Evolutionary conservation across 2,329 filamentous ascomycete species (phyloP), one percentile per base, ranked within the genome.

Genomic region (Corniculantispora saksenae): DNA sequence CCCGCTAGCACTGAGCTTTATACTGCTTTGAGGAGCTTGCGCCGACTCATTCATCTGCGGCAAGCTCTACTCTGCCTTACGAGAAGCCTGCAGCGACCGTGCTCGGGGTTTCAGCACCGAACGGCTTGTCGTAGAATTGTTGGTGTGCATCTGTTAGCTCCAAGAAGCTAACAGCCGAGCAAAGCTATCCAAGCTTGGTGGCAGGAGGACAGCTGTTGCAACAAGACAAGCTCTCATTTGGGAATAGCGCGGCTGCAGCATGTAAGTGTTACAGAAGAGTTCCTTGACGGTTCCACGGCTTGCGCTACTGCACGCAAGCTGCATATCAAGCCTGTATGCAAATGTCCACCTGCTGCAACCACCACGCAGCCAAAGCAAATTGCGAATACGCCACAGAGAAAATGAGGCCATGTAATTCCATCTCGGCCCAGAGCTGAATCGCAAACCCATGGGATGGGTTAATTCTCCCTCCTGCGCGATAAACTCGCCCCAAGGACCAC

Each of bases 231-330:
- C 38, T 38, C 40, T 55, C 9, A 15, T 38, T 56, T 38, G 50
- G 50, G 38, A 63, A 48, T 63, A 56, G 51, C 40, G 60, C 51
- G 27, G 50, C 51, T 62, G 60, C 35, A 54, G 19, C 38, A 55
- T 55, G 50, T 15, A 47, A 63, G 51, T 63, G 50, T 47, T n/a
- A n/a, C 21, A 19, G 59, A 47, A 47, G 3, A 9, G 38, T 56
- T 38, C 51, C 51, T 53, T 61, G 4, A 3, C 21, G 23, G 59
- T 60, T 40, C 50, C 48, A 35, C 13, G 27, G 50, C 48, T 54
- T 53, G 40, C 60, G 38, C 50, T 54, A 62, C 50, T 40, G n/a
- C 27, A 23, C 40, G 19, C 45, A n/a, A n/a, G 19, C 25, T 60
- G 32, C 45, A 50, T 60, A 10, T 15, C n/a, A 38, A 23, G 23